Percentiles rank a stretch among this genome's conserved stretches.
These are phyloP conservation scores for Heteromeles arbutifolia DNA, from an alignment of 306 rosid species.

Conservation along the genomic window DNA sequence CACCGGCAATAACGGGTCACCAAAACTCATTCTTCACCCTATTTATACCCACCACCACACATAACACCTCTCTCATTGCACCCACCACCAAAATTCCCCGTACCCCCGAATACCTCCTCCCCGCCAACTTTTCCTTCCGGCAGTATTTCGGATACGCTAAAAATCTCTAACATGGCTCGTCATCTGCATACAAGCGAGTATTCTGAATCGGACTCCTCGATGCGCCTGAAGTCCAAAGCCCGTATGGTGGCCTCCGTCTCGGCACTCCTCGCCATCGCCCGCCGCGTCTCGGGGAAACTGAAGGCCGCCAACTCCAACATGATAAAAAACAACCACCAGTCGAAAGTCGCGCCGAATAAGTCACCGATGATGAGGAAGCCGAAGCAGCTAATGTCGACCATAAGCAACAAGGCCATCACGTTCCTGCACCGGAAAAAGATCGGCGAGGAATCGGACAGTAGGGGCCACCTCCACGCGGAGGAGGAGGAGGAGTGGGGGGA, in stretches of 20 bases:
- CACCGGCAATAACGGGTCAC: conserved; percentile 29
- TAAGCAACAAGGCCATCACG: conserved; percentile 55
- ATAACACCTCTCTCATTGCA: background rate
- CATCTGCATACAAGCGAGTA: conserved; percentile 5
- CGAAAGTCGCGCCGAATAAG: background rate
- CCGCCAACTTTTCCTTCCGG: background rate
- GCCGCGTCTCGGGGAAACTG: conserved; percentile 28
- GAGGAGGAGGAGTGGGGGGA: conserved; percentile 45
- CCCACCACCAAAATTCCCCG: background rate
- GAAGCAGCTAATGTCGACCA: conserved; percentile 55
- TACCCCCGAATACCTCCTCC: background rate
- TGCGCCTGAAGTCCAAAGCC: conserved; percentile 7
- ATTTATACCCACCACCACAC: background rate
- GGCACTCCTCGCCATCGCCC: conserved; percentile 34
- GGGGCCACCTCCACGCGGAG: background rate
- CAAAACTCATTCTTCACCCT: background rate
- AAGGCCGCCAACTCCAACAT: conserved; percentile 7
- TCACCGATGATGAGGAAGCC: conserved; percentile 28
- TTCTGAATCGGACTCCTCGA: conserved; percentile 13
- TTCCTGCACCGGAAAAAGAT: conserved; percentile 33
- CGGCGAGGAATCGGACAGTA: background rate
- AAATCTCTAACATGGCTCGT: background rate
- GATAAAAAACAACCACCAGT: background rate
- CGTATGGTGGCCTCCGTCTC: conserved; percentile 32
- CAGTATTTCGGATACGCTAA: too few species aligned